These are phyloP conservation scores for Rhipidocladum racemiflorum DNA, from an alignment of 176 grass and related monocot genomes.

Conservation along the genomic window DNA sequence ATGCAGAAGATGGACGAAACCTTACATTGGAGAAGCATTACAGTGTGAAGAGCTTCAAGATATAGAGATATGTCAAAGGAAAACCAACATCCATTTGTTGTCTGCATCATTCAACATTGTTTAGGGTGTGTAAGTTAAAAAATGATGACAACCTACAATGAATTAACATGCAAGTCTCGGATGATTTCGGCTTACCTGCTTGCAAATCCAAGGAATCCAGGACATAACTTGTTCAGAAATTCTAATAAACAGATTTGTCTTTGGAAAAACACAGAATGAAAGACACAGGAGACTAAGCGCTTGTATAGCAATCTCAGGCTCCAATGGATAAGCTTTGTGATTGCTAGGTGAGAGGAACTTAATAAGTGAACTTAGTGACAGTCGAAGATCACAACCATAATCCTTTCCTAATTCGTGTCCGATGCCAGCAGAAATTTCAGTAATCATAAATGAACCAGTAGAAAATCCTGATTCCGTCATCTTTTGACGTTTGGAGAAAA, in stretches of 20 bases:
- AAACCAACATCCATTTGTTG: constrained; percentile 36
- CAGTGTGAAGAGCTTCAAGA: constrained; percentile 79
- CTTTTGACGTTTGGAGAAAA: constrained; percentile 63
- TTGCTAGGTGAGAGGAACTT: constrained; percentile 52
- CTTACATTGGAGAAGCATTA: constrained; percentile 80
- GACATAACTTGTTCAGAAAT: constrained; percentile 78
- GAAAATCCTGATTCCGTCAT: constrained; percentile 37
- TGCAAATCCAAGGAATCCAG: constrained; percentile 80
- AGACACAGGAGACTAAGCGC: constrained; percentile 63
- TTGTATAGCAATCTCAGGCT: constrained; percentile 56
- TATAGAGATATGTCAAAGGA: constrained; percentile 52
- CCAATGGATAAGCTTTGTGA: constrained; percentile 45
- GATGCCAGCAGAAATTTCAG: constrained; percentile 19
- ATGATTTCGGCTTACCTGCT: constrained; percentile 53
- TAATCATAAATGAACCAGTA: neutral
- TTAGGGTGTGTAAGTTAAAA: constrained; percentile 22
- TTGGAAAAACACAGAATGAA: constrained; percentile 47
- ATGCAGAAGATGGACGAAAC: constrained; percentile 1
- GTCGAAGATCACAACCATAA: constrained; percentile 35
- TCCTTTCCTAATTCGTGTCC: constrained; percentile 40
- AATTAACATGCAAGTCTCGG: neutral
- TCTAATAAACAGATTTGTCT: constrained; percentile 46
- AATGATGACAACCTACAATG: constrained; percentile 1
- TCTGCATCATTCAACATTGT: constrained; percentile 46
- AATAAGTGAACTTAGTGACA: constrained; percentile 51